Evolutionary conservation across 805 yeast genomes (phyloP).

Genomic region (Zygotorulaspora sp.): DNA sequence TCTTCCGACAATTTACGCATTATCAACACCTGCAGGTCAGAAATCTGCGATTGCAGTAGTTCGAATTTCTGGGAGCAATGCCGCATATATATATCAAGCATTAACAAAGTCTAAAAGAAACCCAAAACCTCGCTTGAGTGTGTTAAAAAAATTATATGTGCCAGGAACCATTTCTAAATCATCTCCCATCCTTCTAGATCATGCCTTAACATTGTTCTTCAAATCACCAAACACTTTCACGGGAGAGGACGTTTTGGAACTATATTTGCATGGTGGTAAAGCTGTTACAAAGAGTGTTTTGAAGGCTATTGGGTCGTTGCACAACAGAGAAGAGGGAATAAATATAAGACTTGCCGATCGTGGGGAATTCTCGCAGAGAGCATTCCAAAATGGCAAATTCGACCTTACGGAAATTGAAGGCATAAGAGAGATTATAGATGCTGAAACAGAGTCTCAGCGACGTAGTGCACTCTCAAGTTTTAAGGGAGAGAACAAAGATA

Average conservation of each 20-base stretch:
- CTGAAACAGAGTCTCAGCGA: conserved; percentile 89
- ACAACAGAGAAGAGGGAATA: conserved; percentile 37
- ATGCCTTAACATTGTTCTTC: conserved; percentile 68
- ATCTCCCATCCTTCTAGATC: conserved; percentile 52
- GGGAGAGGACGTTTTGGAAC: conserved; percentile 84
- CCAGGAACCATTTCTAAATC: conserved; percentile 30
- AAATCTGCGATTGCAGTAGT: conserved; percentile 84
- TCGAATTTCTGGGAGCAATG: conserved; percentile 71
- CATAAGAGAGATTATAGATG: conserved; percentile 79
- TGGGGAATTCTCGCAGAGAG: conserved; percentile 88
- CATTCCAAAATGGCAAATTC: conserved; percentile 75
- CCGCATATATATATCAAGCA: conserved; percentile 41
- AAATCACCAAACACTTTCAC: conserved; percentile 76
- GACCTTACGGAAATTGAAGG: conserved; percentile 93
- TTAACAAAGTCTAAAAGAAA: conserved; percentile 40
- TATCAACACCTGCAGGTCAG: conserved; percentile 71
- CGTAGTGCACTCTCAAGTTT: conserved; percentile 68
- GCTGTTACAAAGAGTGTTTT: conserved; percentile 74
- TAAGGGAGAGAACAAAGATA: conserved; percentile 55
- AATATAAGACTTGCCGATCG: conserved; percentile 79
- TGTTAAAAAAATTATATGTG: conserved; percentile 52
- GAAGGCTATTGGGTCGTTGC: conserved; percentile 52
- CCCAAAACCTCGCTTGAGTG: conserved; percentile 52
- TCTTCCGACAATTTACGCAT: conserved; percentile 77
- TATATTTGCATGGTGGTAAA: conserved; percentile 92